Conservation (phyloP, 2,329 filamentous ascomycete genomes). For the Colletotrichum karsti region DNA sequence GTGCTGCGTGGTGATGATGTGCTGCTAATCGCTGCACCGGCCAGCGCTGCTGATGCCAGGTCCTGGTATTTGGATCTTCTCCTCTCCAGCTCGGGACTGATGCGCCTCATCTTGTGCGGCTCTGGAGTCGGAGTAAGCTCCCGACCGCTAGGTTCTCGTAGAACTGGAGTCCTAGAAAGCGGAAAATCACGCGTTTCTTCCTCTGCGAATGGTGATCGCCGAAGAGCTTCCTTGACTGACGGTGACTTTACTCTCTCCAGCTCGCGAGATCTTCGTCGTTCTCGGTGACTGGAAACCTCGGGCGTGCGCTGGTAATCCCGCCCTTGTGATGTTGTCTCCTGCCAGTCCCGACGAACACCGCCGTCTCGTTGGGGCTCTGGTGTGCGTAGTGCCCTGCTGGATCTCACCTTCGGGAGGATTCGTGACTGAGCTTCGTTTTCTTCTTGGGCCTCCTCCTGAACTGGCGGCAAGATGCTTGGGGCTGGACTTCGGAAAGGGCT, state of each 20-base stretch:
- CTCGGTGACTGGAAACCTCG: slow-evolving; percentile 15
- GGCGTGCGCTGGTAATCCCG: slow-evolving; percentile 32
- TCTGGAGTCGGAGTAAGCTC: slow-evolving; percentile 47
- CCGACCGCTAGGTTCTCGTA: slow-evolving; percentile 47
- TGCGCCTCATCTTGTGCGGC: slow-evolving; percentile 49
- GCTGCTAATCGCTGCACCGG: slow-evolving; percentile 31
- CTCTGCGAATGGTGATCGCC: slow-evolving; percentile 30
- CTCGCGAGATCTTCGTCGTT: slow-evolving; percentile 32
- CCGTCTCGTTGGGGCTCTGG: slow-evolving; percentile 58
- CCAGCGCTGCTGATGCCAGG: slow-evolving; percentile 41
- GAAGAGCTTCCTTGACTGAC: slow-evolving; percentile 34
- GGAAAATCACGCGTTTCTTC: slow-evolving; percentile 36
- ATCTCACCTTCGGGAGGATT: slow-evolving; percentile 19
- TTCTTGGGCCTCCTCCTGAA: slow-evolving; percentile 60
- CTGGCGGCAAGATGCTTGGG: slow-evolving; percentile 56
- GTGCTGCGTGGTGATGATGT: slow-evolving; percentile 22
- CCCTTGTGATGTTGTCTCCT: slow-evolving; percentile 38
- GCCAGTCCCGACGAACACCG: slow-evolving; percentile 60
- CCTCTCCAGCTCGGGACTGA: slow-evolving; percentile 28
- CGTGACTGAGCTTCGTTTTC: slow-evolving; percentile 45
- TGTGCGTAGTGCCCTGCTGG: slow-evolving; percentile 32
- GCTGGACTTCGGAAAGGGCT: slow-evolving; percentile 48
- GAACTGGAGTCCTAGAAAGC: slow-evolving; percentile 46
- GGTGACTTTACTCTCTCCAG: slow-evolving; percentile 19
- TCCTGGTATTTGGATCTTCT: slow-evolving; percentile 37